Base-by-base conservation (phyloP, 352 stramenopile genomes). In the Phytophthora cajani region DNA sequence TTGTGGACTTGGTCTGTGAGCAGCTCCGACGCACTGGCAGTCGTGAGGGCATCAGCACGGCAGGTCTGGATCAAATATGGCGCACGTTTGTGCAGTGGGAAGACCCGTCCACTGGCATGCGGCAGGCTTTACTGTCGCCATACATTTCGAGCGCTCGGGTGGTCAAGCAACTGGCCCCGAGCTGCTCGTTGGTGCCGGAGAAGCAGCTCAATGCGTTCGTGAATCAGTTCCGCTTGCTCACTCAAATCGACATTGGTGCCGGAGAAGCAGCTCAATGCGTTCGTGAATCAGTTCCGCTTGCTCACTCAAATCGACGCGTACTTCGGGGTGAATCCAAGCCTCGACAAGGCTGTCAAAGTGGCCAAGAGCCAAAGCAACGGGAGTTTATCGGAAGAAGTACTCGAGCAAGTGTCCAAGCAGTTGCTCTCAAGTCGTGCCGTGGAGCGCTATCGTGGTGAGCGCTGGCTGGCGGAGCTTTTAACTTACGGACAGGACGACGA, bases 401-500 rank as follows among this genome's bases (percentile, higher is more conserved):
- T 86, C 3, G 25, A 42, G 5, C 81, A 81, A 51, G 49, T 85
- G 14, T 61, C 58, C 1, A 72, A 78, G 25, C 51, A 79, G 25
- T 23, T 90, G 7, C 14, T 21, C 6, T 84, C 79, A 0, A 64
- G 56, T 17, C 69, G 67, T 1, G 42, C 63, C 4, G 74, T 84
- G 54, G 80, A 85, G 16, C 68, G 71, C 17, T 84, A 82, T 53
- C 71, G 79, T 38, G 82, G 74, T 11, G 82, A 87, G 33, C 67
- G 75, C 7, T 90, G 82, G 82, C 77, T 90, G 4, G 78, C 80
- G 17, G 80, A 90, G 62, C 69, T 90, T 2, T 27, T 87, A 8
- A 58, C 52, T 11, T 77, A 78, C 27, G 75, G 62, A 3, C 58
- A 69, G 14, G 67, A 74, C 14, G 58, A 79, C 49, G 72, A 74